A percentile compares a stretch with the other conserved stretches of the same genome.
These are phyloP conservation scores for Saussurea involucrata DNA, from an alignment of 129 eudicot genomes.

Conservation along the genomic window DNA sequence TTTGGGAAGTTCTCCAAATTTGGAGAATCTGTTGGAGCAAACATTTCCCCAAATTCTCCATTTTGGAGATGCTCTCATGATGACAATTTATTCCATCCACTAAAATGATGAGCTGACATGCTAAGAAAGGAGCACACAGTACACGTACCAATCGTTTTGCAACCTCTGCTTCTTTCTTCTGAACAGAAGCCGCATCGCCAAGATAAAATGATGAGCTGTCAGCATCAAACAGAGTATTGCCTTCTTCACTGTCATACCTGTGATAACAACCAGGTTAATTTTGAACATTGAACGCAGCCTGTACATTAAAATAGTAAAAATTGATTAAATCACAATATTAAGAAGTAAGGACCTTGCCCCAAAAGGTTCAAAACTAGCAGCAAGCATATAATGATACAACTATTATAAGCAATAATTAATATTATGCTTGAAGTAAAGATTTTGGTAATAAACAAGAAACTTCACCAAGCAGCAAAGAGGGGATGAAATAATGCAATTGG, in stretches of 20 bases:
- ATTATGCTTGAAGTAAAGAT: background rate
- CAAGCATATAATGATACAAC: background rate
- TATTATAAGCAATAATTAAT: no score
- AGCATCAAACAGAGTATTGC: constrained; percentile 50
- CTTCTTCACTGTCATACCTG: constrained; percentile 78
- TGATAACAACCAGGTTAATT: constrained; percentile 6
- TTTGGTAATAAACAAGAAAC: background rate
- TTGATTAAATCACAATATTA: background rate
- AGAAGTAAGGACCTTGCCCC: background rate
- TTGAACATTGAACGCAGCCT: background rate
- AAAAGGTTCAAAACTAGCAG: background rate
- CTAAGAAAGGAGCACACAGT: background rate
- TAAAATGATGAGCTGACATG: background rate
- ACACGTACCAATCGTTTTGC: constrained; percentile 57
- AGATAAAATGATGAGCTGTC: constrained; percentile 61
- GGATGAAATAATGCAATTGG: background rate
- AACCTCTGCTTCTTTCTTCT: constrained; percentile 65
- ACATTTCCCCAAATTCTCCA: no score
- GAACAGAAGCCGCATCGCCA: constrained; percentile 50
- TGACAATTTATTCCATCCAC: no score
- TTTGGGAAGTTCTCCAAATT: no score
- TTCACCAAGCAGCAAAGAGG: background rate
- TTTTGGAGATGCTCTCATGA: no score
- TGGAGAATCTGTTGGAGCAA: no score
- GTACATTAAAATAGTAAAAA: background rate